Percentiles rank a stretch among this genome's conserved stretches.
These are phyloP conservation scores for Artemisia argyi DNA, from an alignment of 129 eudicot genomes.

Conservation along the genomic window DNA sequence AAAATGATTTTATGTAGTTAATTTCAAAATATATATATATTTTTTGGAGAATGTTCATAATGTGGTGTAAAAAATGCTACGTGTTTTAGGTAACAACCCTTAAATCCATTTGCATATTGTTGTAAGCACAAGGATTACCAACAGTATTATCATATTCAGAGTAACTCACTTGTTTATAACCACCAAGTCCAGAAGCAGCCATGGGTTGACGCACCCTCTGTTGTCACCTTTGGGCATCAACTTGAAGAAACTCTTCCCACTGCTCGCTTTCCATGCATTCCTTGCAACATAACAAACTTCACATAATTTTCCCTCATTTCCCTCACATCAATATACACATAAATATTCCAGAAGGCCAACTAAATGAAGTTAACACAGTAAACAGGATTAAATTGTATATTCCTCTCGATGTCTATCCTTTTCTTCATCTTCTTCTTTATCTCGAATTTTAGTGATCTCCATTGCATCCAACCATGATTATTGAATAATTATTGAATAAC, in stretches of 20 bases:
- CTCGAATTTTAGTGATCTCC: slow-evolving; percentile 68
- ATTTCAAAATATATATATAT: too few relatives aligned
- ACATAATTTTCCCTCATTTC: slow-evolving; percentile 61
- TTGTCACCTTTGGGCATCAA: slow-evolving; percentile 54
- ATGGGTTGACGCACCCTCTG: slow-evolving; percentile 50
- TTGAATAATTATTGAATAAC: too few relatives aligned
- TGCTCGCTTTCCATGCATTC: slow-evolving; percentile 26
- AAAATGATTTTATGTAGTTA: too few relatives aligned
- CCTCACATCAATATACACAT: slow-evolving; percentile 36
- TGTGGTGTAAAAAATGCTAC: too few relatives aligned
- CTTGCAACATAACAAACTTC: slow-evolving; percentile 50
- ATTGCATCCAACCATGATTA: slow-evolving; percentile 55
- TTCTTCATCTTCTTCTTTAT: slow-evolving; percentile 84
- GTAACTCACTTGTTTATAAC: slow-evolving; percentile 43
- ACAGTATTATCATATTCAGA: slow-evolving; percentile 47
- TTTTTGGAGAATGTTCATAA: too few relatives aligned
- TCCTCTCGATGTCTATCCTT: slow-evolving; percentile 75
- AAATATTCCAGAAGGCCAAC: background rate
- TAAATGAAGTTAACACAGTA: too few relatives aligned
- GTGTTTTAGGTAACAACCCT: too few relatives aligned
- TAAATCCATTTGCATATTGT: slow-evolving; percentile 51
- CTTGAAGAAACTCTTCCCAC: slow-evolving; percentile 75
- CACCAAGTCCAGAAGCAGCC: slow-evolving; percentile 52
- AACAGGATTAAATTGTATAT: background rate
- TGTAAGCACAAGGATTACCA: slow-evolving; percentile 32